Conservation (phyloP, 2,329 filamentous ascomycete genomes). For the Colletotrichum shisoi region DNA sequence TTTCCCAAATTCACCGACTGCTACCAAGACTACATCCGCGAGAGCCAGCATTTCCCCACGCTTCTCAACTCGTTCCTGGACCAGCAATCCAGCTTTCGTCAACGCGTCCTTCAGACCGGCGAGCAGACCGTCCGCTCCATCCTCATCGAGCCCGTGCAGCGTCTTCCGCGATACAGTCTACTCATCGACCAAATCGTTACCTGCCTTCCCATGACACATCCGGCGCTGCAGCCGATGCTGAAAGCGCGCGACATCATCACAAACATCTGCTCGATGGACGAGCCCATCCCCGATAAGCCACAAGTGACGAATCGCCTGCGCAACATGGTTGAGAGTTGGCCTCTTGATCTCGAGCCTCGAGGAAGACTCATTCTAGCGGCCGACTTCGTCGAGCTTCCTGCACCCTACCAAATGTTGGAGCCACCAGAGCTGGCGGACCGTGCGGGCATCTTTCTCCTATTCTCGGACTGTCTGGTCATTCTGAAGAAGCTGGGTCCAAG, state of each 20-base stretch:
- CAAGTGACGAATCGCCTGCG: constrained; percentile 77
- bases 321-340: constrained; percentile 81
- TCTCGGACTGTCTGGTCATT: constrained; percentile 81
- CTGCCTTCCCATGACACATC: constrained; percentile 84
- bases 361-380: constrained; percentile 82
- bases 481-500: constrained; percentile 73
- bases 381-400: constrained; percentile 78
- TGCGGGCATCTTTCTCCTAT: constrained; percentile 80
- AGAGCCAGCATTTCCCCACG: constrained; percentile 85
- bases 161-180: constrained; percentile 90
- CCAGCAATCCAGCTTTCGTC: constrained; percentile 81
- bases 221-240: constrained; percentile 81
- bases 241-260: constrained; percentile 93
- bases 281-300: constrained; percentile 71
- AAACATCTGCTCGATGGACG: constrained; percentile 94
- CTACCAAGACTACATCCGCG: constrained; percentile 91
- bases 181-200: constrained; percentile 95
- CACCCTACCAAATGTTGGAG: constrained; percentile 68
- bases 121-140: constrained; percentile 91
- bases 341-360: constrained; percentile 71
- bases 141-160: constrained; percentile 94
- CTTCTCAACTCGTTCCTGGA: constrained; percentile 81
- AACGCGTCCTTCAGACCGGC: constrained; percentile 80
- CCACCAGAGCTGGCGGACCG: constrained; percentile 55
- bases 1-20: constrained; percentile 91